Conservation (phyloP, 2,329 filamentous ascomycete species). For the Calonectria pseudoturangicola region DNA sequence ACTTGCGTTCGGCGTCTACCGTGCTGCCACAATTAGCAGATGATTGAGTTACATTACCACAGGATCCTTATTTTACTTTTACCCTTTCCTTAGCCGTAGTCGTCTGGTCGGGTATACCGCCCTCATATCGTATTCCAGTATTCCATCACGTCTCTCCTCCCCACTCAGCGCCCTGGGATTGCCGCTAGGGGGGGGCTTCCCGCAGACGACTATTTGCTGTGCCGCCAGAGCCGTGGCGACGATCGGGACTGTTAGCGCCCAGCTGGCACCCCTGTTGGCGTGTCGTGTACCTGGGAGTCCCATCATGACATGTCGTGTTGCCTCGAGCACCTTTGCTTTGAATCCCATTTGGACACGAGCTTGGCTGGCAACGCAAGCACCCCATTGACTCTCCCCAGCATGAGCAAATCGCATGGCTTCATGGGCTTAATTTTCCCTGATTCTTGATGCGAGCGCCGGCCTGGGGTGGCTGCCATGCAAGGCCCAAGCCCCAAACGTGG, state of each 20-base stretch:
- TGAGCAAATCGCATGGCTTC: background rate
- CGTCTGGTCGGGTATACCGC: background rate
- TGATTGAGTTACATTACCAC: conserved; percentile 2
- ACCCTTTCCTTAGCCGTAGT: background rate
- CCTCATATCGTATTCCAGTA: background rate
- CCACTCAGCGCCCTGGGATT: conserved; percentile 31
- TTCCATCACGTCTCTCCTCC: background rate
- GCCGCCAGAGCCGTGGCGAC: conserved; percentile 6
- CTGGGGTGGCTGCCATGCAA: conserved; percentile 17
- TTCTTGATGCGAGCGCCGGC: background rate
- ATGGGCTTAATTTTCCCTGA: background rate
- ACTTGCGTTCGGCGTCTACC: background rate
- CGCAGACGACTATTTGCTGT: conserved; percentile 14
- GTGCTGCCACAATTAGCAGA: background rate
- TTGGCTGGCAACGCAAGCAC: conserved; percentile 13
- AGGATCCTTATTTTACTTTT: background rate
- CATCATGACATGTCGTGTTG: conserved; percentile 19
- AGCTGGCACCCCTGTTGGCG: conserved; percentile 11
- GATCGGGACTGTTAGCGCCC: conserved; percentile 17
- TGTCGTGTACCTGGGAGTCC: conserved; percentile 14
- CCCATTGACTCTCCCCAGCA: background rate
- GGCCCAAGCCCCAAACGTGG: conserved; percentile 22
- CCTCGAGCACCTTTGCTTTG: background rate
- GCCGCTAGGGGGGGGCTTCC: conserved; percentile 39
- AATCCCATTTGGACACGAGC: background rate